phyloP scores from a whole-genome alignment of 2,329 filamentous ascomycete genomes.

The Hypoxylon sp. region DNA sequence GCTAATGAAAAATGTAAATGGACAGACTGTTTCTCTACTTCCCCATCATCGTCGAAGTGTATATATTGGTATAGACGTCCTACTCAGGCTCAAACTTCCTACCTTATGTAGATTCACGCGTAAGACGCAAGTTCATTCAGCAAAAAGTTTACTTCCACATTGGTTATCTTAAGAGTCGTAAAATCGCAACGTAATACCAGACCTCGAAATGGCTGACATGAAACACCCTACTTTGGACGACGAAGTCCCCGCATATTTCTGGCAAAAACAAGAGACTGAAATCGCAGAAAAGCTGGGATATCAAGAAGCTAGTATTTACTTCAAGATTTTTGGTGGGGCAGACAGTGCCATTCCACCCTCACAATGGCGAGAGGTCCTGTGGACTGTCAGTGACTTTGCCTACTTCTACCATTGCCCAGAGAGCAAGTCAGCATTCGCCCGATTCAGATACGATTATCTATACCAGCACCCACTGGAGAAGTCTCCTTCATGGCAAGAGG shows the following conservation, averaged over 20 bases:
- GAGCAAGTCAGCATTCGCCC: not conserved
- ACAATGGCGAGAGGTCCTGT: constrained; percentile 5
- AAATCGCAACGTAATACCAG: not conserved
- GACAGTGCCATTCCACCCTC: not conserved
- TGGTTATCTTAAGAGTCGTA: not conserved
- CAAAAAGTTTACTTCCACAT: not conserved
- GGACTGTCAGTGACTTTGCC: constrained; percentile 31
- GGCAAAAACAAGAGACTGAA: not conserved
- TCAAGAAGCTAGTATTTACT: constrained; percentile 5
- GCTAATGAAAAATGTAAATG: not conserved
- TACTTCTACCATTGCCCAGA: constrained; percentile 31
- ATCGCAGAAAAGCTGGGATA: not conserved
- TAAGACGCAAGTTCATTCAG: not conserved
- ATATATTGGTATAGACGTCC: not conserved
- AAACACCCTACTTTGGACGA: not conserved
- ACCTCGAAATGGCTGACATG: not conserved
- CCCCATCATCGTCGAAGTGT: not conserved
- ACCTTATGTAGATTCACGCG: not conserved
- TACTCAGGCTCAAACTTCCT: not conserved
- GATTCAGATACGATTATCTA: constrained; percentile 7
- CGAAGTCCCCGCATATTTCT: not conserved
- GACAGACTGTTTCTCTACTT: not conserved
- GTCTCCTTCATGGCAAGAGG: not conserved
- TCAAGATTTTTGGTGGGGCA: constrained; percentile 4
- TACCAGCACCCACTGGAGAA: not conserved